phyloP scores from a whole-genome alignment of 805 yeast genomes.

The Nakazawaea peltata region DNA sequence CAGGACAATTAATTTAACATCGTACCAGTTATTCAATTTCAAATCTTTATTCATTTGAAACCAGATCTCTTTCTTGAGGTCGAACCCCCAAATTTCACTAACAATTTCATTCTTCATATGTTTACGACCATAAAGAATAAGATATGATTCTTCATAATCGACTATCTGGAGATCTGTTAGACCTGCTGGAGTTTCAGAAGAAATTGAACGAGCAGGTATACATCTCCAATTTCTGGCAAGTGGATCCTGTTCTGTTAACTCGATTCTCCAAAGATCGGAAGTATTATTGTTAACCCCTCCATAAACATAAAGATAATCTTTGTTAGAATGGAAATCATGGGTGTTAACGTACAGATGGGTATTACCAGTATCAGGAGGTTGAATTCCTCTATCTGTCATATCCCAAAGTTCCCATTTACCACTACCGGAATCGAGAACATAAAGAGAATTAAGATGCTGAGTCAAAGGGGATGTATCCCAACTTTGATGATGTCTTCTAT shows the following conservation, averaged over 20 bases:
- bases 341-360: not conserved
- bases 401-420: conserved; percentile 2
- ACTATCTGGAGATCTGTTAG: conserved; percentile 1
- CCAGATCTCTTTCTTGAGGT: conserved; percentile 5
- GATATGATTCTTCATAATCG: not conserved
- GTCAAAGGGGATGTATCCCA: not conserved
- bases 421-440: not conserved
- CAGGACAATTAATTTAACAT: not conserved
- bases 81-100: conserved; percentile 3
- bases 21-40: not conserved
- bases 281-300: conserved; percentile 1
- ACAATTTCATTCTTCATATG: not conserved
- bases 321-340: not conserved
- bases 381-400: conserved; percentile 1
- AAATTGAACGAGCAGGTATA: not conserved
- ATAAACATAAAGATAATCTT: conserved; percentile 3
- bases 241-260: not conserved
- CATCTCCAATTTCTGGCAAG: conserved; percentile 2
- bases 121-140: conserved; percentile 4
- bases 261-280: conserved; percentile 2
- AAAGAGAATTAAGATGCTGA: not conserved
- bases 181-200: not conserved
- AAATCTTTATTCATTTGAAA: not conserved
- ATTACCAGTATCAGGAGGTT: conserved; percentile 2
- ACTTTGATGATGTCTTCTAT: not conserved